Evolutionary conservation across 306 rosid species (phyloP).

Genomic region (Senna siamea): DNA sequence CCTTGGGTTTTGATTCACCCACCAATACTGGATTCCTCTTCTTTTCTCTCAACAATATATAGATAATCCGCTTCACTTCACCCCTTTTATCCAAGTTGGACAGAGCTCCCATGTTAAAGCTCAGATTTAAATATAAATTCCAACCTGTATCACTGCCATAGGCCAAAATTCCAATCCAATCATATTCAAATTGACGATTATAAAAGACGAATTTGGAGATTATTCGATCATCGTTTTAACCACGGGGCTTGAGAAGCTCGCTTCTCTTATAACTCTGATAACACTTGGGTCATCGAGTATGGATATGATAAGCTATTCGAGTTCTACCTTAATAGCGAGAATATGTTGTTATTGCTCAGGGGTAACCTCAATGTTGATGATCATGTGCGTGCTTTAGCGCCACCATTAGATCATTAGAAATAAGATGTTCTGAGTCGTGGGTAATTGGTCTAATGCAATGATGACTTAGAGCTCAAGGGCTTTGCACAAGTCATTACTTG

Average conservation of each 20-base stretch:
- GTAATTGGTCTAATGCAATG: slow-evolving; percentile 86
- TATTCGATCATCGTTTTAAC: slow-evolving; percentile 88
- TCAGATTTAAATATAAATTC: slow-evolving; percentile 77
- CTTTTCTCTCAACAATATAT: slow-evolving; percentile 62
- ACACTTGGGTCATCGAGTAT: slow-evolving; percentile 97
- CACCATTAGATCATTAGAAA: slow-evolving; percentile 94
- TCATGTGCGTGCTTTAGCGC: slow-evolving; percentile 96
- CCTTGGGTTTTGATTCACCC: slow-evolving; percentile 89
- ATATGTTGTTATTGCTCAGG: slow-evolving; percentile 96
- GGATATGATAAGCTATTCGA: slow-evolving; percentile 89
- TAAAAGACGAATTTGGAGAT: slow-evolving; percentile 56
- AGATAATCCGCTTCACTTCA: slow-evolving; percentile 64
- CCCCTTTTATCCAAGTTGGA: slow-evolving; percentile 59
- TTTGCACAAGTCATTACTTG: too few relatives aligned
- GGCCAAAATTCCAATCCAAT: slow-evolving; percentile 77
- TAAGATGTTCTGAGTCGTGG: slow-evolving; percentile 84
- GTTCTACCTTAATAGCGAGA: slow-evolving; percentile 88
- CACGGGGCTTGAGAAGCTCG: slow-evolving; percentile 90
- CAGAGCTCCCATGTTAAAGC: slow-evolving; percentile 69
- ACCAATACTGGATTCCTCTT: slow-evolving; percentile 92
- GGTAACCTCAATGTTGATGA: slow-evolving; percentile 95
- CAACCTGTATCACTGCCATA: slow-evolving; percentile 35
- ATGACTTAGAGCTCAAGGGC: slow-evolving; percentile 95
- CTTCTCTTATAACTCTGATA: slow-evolving; percentile 94
- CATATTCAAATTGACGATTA: slow-evolving; percentile 53